Conservation (phyloP, 306 rosid genomes). For the Glycine latifolia region DNA sequence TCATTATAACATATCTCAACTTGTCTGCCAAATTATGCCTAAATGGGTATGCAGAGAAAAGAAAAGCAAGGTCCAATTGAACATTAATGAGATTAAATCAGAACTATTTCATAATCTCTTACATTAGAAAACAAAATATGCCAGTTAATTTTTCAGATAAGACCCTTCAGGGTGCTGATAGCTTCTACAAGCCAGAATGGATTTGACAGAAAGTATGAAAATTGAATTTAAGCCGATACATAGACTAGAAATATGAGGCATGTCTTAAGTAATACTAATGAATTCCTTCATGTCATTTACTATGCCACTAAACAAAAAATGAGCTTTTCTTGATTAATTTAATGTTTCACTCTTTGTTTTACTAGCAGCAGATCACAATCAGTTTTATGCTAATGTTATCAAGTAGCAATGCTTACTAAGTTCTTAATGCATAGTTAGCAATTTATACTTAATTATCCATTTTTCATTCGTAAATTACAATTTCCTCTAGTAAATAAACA, state of each 20-base stretch:
- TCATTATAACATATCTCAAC: background rate
- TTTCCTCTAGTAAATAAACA: background rate
- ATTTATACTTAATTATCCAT: background rate
- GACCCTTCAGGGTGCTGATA: constrained; percentile 36
- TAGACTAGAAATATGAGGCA: too few species aligned
- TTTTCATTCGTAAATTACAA: constrained; percentile 16
- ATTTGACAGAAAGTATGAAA: too few species aligned
- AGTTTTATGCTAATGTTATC: constrained; percentile 23
- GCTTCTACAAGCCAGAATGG: constrained; percentile 4
- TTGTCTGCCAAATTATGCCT: background rate
- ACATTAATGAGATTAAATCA: constrained; percentile 27
- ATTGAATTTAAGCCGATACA: too few species aligned
- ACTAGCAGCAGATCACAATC: background rate
- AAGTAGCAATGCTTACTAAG: background rate
- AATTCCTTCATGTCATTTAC: too few species aligned
- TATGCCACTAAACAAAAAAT: too few species aligned
- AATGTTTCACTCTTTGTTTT: background rate
- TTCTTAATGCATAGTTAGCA: background rate
- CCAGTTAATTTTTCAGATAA: background rate
- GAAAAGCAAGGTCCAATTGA: constrained; percentile 25
- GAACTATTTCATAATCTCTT: background rate
- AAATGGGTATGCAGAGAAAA: constrained; percentile 16
- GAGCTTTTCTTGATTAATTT: too few species aligned
- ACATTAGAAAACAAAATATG: constrained; percentile 1
- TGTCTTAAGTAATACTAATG: too few species aligned